Evolutionary conservation across 495 filamentous ascomycete genomes (phyloP), one percentile per base, ranked within the genome.

Genomic region (Lichina pygmaea): DNA sequence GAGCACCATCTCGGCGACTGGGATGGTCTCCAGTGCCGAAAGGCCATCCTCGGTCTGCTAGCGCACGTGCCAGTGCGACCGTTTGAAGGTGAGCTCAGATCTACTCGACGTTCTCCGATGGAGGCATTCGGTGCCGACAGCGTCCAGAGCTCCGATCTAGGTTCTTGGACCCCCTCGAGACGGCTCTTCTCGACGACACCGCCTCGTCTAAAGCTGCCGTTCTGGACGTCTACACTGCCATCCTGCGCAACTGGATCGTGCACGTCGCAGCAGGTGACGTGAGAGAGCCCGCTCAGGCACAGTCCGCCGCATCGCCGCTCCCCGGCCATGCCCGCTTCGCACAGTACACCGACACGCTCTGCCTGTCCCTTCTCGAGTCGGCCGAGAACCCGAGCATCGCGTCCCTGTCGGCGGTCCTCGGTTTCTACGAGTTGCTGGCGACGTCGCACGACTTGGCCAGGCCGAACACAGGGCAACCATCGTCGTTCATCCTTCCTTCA

Each of bases 191-290:
- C 11, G 55, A 71, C 49, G 60, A 61, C 38, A 66, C 60, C 2
- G 41, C 65, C 6, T 46, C 55, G 24, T 71, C 71, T 1, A 68
- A 71, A 54, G 49, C 64, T 6, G 57, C 58, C 10, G 61, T 91
- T 6, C 61, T 91, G 8, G 62, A 58, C 11, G 81, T 85, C 51
- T 89, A 86, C 58, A 74, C 73, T 6, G 54, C 51, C n/a, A 62
- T 93, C 24, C 68, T 86, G 41, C 64, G 60, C 0, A 68, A 72
- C 54, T 92, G 83, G 82, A 68, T 70, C 6, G 53, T 72, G 37
- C 54, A 54, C 36, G 53, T 67, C 17, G 52, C 58, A 43, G 46
- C 12, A 5, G 16, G 5, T 9, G 9, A 6, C 6, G 13, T 41
- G 11, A 34, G 41, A 52, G 31, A 50, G 57, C 5, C 51, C 51